A percentile compares a stretch with the other conserved stretches of the same genome.
Evolutionary conservation across 345 rosid genomes (phyloP).

Genomic region (Sonneratia caseolaris): DNA sequence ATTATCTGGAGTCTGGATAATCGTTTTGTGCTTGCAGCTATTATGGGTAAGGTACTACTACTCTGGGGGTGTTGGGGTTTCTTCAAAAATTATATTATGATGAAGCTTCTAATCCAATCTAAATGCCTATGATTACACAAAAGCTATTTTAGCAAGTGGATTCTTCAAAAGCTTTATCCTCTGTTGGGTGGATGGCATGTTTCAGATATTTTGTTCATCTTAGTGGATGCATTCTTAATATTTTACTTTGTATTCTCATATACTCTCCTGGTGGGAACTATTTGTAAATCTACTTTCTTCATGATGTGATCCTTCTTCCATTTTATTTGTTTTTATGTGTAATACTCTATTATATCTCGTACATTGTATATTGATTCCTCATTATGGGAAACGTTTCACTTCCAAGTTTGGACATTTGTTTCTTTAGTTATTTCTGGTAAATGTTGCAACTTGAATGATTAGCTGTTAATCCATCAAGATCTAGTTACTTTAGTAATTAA

Average conservation of each 20-base stretch:
- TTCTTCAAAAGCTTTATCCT: background rate
- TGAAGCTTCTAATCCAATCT: background rate
- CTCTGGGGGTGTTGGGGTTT: constrained; percentile 4
- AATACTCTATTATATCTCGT: background rate
- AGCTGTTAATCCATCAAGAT: background rate
- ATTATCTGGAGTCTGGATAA: constrained; percentile 98
- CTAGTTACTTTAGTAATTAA: background rate
- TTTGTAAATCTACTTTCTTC: background rate
- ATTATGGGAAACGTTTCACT: background rate
- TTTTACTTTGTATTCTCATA: background rate
- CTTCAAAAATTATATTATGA: background rate
- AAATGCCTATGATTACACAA: background rate
- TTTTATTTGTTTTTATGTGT: background rate
- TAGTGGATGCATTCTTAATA: background rate
- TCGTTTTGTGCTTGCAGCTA: constrained; percentile 98
- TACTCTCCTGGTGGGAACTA: background rate
- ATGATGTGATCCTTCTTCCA: background rate
- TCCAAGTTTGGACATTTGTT: background rate
- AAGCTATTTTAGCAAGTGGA: background rate
- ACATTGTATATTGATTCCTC: background rate
- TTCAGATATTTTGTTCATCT: background rate
- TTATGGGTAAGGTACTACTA: constrained; percentile 62
- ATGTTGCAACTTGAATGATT: background rate
- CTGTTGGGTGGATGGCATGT: background rate
- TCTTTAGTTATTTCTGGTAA: background rate